Percentiles rank a stretch among this genome's conserved stretches.
Evolutionary conservation across 1,139 yeast species (phyloP).

Genomic region (Candida pseudoviswanathii): DNA sequence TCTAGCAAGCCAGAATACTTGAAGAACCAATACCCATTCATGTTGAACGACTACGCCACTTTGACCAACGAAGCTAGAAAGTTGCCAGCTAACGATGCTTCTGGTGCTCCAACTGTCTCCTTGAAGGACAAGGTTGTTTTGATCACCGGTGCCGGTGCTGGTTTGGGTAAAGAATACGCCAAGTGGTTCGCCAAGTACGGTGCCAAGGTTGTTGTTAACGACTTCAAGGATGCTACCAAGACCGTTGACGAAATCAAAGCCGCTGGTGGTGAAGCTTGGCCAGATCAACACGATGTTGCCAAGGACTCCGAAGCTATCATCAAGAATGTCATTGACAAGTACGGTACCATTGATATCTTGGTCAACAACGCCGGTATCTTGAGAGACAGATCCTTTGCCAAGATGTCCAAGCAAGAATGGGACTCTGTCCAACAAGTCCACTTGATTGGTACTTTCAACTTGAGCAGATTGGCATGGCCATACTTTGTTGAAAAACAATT

Average conservation of each 20-base stretch:
- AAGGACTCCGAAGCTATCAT: conserved; percentile 75
- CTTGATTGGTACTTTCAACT: conserved; percentile 76
- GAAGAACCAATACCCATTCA: conserved; percentile 66
- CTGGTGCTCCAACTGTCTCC: conserved; percentile 52
- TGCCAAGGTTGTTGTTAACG: conserved; percentile 94
- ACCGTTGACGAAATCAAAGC: conserved; percentile 78
- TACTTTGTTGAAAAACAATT: conserved; percentile 72
- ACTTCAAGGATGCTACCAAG: conserved; percentile 72
- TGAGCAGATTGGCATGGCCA: conserved; percentile 94
- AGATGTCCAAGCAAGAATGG: conserved; percentile 89
- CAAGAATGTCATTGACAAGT: conserved; percentile 72
- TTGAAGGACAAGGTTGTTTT: conserved; percentile 85
- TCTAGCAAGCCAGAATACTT: conserved; percentile 53
- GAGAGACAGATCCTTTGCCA: conserved; percentile 85
- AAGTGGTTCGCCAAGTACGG: conserved; percentile 84
- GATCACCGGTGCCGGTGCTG: conserved; percentile 95
- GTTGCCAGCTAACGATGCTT: conserved; percentile 59
- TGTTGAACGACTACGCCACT: conserved; percentile 60
- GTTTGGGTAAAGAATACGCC: conserved; percentile 92
- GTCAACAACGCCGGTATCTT: conserved; percentile 94
- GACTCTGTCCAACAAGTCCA: conserved; percentile 79
- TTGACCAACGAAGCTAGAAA: conserved; percentile 54
- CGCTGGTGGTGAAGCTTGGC: conserved; percentile 83
- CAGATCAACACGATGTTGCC: conserved; percentile 81
- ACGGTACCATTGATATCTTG: conserved; percentile 84